Base-by-base conservation (phyloP, 371 early-diverging fungal genomes). In the Mortierella polycephala region DNA sequence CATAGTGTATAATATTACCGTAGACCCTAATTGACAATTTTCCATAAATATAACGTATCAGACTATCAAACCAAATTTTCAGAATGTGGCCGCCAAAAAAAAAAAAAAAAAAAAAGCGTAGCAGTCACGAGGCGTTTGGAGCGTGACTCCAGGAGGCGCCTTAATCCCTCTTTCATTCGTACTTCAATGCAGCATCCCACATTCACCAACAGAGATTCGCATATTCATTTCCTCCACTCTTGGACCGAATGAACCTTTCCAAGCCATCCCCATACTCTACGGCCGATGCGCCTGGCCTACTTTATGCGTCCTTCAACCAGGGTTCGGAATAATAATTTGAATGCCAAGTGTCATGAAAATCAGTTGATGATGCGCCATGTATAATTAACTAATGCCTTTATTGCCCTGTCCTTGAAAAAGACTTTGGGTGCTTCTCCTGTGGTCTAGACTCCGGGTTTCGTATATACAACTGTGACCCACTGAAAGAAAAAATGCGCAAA, bases 401-500 rank as follows among this genome's bases (percentile, higher is more conserved):
- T 23, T n/a, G 40, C 50, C 11, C 18, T 46, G 14, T 41, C 16
- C 41, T 42, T 39, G 23, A 14, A 51, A 40, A 9, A 84, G 97
- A 98, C 82, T 95, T 88, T 80, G 93, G 94, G 60, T 99, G 98
- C 84, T 92, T 99, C 65, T 92, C 97, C 10, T 91, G 95, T n/a
- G 98, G 98, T 12, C 89, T 95, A 3, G 90, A 94, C 64, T 86
- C 83, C 47, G 97, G 98, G 0, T 97, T 97, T 83, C 86, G 92
- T 71, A 95, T 98, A 52, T 98, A 90, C 84, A 98, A 97, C 83
- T 92, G 94, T 81, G 97, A 98, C 75, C 98, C 99, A 9, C 82
- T 93, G 57, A 89, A 91, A 66, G 92, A 94, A 82, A 93, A 93
- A 75, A 91, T 91, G 85, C 87, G 92, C 49, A 88, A 91, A 71